phyloP scores from a whole-genome alignment of 2,329 filamentous ascomycete species.

The Lizonia empirigonia region DNA sequence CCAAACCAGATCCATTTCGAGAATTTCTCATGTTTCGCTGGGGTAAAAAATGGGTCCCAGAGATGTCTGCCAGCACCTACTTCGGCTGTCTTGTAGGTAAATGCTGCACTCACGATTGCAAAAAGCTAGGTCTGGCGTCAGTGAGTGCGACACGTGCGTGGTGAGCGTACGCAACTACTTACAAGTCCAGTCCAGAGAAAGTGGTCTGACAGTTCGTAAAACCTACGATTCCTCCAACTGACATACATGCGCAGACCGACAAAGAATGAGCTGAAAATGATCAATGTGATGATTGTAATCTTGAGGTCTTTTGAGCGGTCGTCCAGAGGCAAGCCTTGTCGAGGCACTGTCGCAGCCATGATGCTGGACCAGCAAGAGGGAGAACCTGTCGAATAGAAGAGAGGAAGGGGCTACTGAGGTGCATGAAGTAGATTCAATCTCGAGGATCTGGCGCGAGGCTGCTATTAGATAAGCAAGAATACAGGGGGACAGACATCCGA shows the following conservation, averaged over 20 bases:
- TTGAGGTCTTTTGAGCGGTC: conserved; percentile 31
- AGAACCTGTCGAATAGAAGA: neutral
- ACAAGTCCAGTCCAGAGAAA: conserved; percentile 33
- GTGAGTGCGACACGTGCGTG: neutral
- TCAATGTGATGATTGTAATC: conserved; percentile 29
- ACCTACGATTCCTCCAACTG: conserved; percentile 31
- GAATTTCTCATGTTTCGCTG: conserved; percentile 25
- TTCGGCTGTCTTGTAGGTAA: conserved; percentile 28
- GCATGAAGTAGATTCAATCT: conserved; percentile 1
- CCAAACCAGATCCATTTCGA: conserved; percentile 29
- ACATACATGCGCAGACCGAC: conserved; percentile 26
- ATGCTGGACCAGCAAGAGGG: neutral
- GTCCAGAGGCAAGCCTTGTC: conserved; percentile 25
- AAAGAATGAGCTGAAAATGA: conserved; percentile 32
- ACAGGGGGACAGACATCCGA: neutral
- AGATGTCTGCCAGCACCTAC: conserved; percentile 29
- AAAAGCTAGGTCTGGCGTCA: conserved; percentile 21
- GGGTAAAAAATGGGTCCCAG: conserved; percentile 32
- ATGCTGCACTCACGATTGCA: conserved; percentile 27
- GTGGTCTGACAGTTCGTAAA: conserved; percentile 32
- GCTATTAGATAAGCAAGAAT: conserved; percentile 6
- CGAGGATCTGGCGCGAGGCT: neutral
- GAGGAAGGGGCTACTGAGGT: neutral
- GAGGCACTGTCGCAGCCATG: conserved; percentile 20
- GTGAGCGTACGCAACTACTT: conserved; percentile 1